Evolutionary conservation across 306 rosid species (phyloP).

Genomic region (Neltuma alba): DNA sequence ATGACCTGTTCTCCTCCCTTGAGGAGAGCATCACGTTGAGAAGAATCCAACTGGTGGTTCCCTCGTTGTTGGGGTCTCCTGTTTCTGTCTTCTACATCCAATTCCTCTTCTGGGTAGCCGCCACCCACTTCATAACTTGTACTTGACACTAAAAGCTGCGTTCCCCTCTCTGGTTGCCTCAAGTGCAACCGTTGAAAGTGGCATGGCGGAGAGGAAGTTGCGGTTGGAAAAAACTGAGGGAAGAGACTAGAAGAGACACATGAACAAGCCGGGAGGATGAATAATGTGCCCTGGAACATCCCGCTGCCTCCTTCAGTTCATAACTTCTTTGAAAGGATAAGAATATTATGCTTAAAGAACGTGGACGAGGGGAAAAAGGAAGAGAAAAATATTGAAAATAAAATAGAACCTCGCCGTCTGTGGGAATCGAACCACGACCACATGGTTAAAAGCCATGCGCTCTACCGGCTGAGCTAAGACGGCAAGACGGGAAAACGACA

Average conservation of each 20-base stretch:
- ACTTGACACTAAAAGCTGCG: slow-evolving; percentile 14
- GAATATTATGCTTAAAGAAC: neutral
- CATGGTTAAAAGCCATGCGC: slow-evolving; percentile 10
- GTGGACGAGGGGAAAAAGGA: neutral
- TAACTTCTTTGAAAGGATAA: slow-evolving; percentile 17
- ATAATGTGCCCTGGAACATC: slow-evolving; percentile 40
- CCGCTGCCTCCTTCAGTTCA: neutral
- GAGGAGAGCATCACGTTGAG: slow-evolving; percentile 71
- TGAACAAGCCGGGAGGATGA: slow-evolving; percentile 19
- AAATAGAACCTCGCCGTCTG: neutral
- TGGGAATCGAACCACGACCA: slow-evolving; percentile 16
- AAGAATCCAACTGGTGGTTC: slow-evolving; percentile 36
- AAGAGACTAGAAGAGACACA: slow-evolving; percentile 3
- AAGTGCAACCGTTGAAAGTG: slow-evolving; percentile 23
- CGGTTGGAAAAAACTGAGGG: slow-evolving; percentile 1
- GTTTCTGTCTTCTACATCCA: slow-evolving; percentile 23
- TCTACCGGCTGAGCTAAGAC: slow-evolving; percentile 1
- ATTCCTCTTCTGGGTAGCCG: slow-evolving; percentile 60
- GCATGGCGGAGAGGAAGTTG: neutral
- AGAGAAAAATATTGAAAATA: neutral
- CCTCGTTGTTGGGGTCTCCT: slow-evolving; percentile 31
- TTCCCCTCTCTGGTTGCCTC: slow-evolving; percentile 29
- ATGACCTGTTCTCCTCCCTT: slow-evolving; percentile 91
- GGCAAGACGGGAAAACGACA: no score
- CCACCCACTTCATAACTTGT: slow-evolving; percentile 81